Base-by-base conservation (phyloP, 2,329 filamentous ascomycete genomes). In the Uncinocarpus reesii region DNA sequence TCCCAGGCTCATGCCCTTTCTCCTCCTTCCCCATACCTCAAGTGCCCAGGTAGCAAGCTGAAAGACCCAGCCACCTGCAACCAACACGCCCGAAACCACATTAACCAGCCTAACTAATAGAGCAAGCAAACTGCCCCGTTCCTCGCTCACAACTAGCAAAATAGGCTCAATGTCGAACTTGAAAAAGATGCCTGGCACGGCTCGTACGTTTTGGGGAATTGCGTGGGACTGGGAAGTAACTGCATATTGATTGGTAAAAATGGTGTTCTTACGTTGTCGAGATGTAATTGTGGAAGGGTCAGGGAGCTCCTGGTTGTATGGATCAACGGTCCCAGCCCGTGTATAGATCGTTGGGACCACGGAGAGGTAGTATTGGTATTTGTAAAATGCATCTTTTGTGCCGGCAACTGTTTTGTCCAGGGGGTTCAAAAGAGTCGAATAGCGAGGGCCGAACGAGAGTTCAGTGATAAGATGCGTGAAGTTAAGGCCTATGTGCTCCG, bases 121-220 rank as follows among this genome's bases (percentile, higher is more conserved):
- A 20, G 77, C 73, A 55, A 95, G 68, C 50, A 95, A 72, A 36
- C 84, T 76, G 49, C 83, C 81, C 61, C 88, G 80, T 60, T 81
- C 80, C 70, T 96, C 90, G 53, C 83, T 83, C 35, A 98, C 83
- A 23, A 84, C 82, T 46, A 98, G 73, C 64, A 92, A 71, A 58
- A 98, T 89, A 1, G 92, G 92, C 73, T 98, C 92, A 58, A 98
- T 95, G 64, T 96, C 90, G 70, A 94, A 98, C 71, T 96, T 98
- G 77, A 98, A 86, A 65, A 96, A 98, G 53, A 98, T 80, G 26
- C 92, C 92, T 0, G 92, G 92, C 0, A 95, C 78, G 50, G 72
- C 70, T 53, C 62, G 59, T 0, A 63, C 62, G 57, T 74, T 80
- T 59, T 93, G 84, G 47, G 74, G 71, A 35, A 93, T 76, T 29